A percentile compares a stretch with the other conserved stretches of the same genome.
phyloP scores from a whole-genome alignment of 2,329 filamentous ascomycete species.

The Botrytis fragariae region DNA sequence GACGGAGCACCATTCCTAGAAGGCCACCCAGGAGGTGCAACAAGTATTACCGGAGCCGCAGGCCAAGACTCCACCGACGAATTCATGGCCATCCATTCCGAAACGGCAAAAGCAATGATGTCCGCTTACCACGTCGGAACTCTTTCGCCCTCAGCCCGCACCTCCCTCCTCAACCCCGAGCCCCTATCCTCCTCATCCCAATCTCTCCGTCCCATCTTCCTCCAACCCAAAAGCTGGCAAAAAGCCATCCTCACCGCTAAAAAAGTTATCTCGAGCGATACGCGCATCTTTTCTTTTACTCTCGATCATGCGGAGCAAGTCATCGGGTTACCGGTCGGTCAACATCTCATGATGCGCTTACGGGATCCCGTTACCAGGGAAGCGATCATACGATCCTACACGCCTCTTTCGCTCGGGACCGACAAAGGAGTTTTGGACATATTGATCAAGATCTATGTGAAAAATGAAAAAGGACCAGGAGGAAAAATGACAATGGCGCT shows the following conservation, averaged over 20 bases:
- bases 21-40: slow-evolving; percentile 80
- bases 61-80: slow-evolving; percentile 82
- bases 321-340: slow-evolving; percentile 76
- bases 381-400: slow-evolving; percentile 81
- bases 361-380: slow-evolving; percentile 68
- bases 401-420: slow-evolving; percentile 67
- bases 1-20: slow-evolving; percentile 79
- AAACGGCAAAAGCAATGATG: slow-evolving; percentile 92
- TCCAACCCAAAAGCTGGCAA: slow-evolving; percentile 71
- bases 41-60: slow-evolving; percentile 80
- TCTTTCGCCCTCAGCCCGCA: slow-evolving; percentile 59
- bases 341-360: slow-evolving; percentile 83
- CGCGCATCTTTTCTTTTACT: slow-evolving; percentile 75
- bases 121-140: slow-evolving; percentile 78
- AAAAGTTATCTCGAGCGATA: slow-evolving; percentile 70
- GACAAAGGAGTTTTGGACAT: slow-evolving; percentile 67
- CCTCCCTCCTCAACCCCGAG: slow-evolving; percentile 40
- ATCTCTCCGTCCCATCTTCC: slow-evolving; percentile 59
- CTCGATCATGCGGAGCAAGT: slow-evolving; percentile 68
- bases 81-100: slow-evolving; percentile 90
- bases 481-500: slow-evolving; percentile 82
- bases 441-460: slow-evolving; percentile 79
- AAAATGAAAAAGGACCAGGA: slow-evolving; percentile 54
- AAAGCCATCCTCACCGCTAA: slow-evolving; percentile 69
- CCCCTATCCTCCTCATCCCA: slow-evolving; percentile 38